These are phyloP conservation scores for Odonthalia washingtoniensis DNA, from an alignment of 31 red algal species.

Conservation along the genomic window DNA sequence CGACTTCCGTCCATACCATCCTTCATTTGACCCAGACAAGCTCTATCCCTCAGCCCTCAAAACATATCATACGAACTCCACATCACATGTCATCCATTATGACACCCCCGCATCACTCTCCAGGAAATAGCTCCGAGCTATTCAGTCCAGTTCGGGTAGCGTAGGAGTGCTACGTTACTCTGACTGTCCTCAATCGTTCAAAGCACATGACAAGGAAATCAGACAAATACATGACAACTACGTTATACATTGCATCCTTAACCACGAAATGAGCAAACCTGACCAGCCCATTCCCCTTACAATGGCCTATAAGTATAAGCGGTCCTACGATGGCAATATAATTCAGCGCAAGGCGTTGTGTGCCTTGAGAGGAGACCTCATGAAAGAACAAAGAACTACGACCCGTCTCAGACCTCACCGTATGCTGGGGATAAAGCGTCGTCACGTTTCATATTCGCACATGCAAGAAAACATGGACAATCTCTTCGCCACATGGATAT, in stretches of 20 bases:
- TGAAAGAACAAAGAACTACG: slow-evolving; percentile 21
- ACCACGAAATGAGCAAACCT: background rate
- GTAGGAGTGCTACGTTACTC: no score
- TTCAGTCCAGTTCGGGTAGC: background rate
- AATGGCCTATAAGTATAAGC: slow-evolving; percentile 31
- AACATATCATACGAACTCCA: background rate
- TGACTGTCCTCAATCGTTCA: no score
- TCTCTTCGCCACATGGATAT: slow-evolving; percentile 29
- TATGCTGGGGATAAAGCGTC: slow-evolving; percentile 12
- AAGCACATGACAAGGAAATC: no score
- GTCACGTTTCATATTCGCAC: background rate
- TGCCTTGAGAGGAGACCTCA: slow-evolving; percentile 33
- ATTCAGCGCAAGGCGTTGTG: background rate
- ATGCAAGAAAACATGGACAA: slow-evolving; percentile 2
- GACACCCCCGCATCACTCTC: background rate
- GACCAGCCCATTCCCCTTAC: slow-evolving; percentile 1
- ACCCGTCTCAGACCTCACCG: slow-evolving; percentile 12
- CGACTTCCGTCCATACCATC: background rate
- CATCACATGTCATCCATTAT: background rate
- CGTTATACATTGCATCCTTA: background rate
- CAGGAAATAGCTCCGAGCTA: background rate
- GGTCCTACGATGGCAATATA: background rate
- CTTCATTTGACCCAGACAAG: background rate
- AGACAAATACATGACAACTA: background rate
- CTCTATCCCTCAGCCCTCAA: background rate